phyloP scores from a whole-genome alignment of 2,329 filamentous ascomycete genomes.

The Tolypocladium endophyticum region DNA sequence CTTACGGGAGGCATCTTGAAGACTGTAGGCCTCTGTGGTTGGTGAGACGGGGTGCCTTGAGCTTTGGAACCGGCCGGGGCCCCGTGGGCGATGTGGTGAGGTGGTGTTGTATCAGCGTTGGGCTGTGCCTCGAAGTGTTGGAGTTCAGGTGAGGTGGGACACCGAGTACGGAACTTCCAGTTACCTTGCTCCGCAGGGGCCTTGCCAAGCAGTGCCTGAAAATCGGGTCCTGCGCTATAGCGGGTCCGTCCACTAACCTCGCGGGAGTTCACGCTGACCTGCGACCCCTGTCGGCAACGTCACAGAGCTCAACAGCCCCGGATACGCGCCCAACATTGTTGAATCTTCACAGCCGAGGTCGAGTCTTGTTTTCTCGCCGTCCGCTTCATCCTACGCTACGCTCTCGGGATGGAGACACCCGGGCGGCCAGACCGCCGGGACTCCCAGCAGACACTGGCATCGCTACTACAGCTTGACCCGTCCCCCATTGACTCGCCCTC shows the following conservation, averaged over 20 bases:
- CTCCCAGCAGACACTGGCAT: slow-evolving; percentile 47
- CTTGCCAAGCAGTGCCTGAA: too few species aligned
- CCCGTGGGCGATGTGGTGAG: neutral
- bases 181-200: too few species aligned
- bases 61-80: neutral
- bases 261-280: neutral
- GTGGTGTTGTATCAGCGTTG: neutral
- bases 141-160: neutral
- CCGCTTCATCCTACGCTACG: neutral
- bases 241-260: neutral
- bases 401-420: slow-evolving; percentile 7
- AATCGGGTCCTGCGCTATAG: neutral
- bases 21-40: neutral
- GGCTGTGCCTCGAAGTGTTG: neutral
- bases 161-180: too few species aligned
- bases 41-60: neutral
- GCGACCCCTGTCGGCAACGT: neutral
- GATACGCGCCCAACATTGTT: neutral
- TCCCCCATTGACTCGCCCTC: slow-evolving; percentile 57
- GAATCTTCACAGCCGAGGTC: neutral
- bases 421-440: slow-evolving; percentile 18
- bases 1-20: slow-evolving; percentile 45
- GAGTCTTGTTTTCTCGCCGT: neutral
- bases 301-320: neutral
- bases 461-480: slow-evolving; percentile 71